A percentile compares a stretch with the other conserved stretches of the same genome.
These are phyloP conservation scores for Echinochloa phyllopogon DNA, from an alignment of 176 grass and related monocot genomes.

Conservation along the genomic window DNA sequence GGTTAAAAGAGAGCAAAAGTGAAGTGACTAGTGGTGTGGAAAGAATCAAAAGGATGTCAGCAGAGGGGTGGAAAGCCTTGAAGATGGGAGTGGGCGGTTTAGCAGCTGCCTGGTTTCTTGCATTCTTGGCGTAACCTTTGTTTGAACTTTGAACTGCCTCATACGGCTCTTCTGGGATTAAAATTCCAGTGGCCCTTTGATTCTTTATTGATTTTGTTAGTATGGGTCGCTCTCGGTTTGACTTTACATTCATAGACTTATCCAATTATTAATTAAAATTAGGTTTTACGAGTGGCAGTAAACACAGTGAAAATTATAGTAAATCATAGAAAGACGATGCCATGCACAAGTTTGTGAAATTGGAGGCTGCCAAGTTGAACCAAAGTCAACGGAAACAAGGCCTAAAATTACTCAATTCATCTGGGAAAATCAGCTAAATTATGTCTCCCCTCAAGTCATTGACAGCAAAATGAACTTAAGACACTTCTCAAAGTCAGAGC, in stretches of 20 bases:
- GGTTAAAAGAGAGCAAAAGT: slow-evolving; percentile 22
- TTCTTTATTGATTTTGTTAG: background rate
- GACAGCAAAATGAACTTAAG: background rate
- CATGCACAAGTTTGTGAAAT: background rate
- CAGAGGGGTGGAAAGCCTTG: slow-evolving; percentile 15
- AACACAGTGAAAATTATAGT: no score
- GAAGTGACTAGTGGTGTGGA: slow-evolving; percentile 35
- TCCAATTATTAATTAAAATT: background rate
- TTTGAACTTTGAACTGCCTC: background rate
- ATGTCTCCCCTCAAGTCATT: background rate
- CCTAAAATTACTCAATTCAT: background rate
- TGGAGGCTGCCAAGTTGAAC: background rate
- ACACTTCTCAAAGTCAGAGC: background rate
- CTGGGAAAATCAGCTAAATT: background rate
- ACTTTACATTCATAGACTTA: background rate
- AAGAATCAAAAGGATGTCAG: slow-evolving; percentile 49
- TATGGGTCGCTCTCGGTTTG: slow-evolving; percentile 19
- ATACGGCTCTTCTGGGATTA: background rate
- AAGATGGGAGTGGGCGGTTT: background rate
- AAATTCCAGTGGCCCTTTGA: background rate
- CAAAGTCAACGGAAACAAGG: background rate
- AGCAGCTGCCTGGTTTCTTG: slow-evolving; percentile 1
- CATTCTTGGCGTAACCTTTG: slow-evolving; percentile 1
- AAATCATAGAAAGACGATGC: background rate
- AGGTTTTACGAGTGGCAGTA: background rate